These are phyloP conservation scores for Malassezia restricta DNA, from an alignment of 1,284 basidiomycete species.

Conservation along the genomic window DNA sequence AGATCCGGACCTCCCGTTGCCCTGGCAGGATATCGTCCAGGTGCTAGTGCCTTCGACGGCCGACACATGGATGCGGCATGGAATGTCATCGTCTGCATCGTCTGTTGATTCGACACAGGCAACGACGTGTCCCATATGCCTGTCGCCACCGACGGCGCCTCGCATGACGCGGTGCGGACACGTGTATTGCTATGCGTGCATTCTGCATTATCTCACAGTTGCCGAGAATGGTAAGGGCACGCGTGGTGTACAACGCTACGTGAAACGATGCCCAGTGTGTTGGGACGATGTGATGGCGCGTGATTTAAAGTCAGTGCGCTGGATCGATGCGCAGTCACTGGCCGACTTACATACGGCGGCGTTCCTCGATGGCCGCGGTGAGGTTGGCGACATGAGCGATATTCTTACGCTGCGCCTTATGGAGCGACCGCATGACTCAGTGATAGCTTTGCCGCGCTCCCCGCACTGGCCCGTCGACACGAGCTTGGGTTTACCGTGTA, in stretches of 20 bases:
- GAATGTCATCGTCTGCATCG: neutral
- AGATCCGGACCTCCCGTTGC: constrained; percentile 39
- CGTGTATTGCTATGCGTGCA: constrained; percentile 52
- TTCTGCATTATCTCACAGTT: constrained; percentile 60
- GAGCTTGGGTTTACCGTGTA: constrained; percentile 3
- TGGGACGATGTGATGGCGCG: constrained; percentile 81
- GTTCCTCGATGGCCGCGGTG: constrained; percentile 9
- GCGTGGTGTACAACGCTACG: constrained; percentile 4
- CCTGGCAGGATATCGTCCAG: constrained; percentile 73
- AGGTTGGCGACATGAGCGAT: constrained; percentile 44
- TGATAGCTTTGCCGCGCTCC: constrained; percentile 84
- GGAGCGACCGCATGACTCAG: constrained; percentile 83
- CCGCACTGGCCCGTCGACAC: constrained; percentile 61
- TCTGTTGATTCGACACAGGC: neutral
- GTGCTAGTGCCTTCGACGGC: constrained; percentile 70
- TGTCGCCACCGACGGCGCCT: constrained; percentile 76
- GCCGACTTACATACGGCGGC: constrained; percentile 19
- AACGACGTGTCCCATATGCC: constrained; percentile 74
- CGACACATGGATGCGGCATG: constrained; percentile 28
- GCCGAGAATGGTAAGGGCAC: constrained; percentile 13
- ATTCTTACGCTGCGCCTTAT: constrained; percentile 71
- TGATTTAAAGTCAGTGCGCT: constrained; percentile 79
- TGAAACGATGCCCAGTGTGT: constrained; percentile 70
- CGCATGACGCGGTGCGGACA: constrained; percentile 96
- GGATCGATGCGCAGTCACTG: constrained; percentile 44